These are phyloP conservation scores for Calonectria hawksworthii DNA, from an alignment of 2,329 filamentous ascomycete species.

Conservation along the genomic window DNA sequence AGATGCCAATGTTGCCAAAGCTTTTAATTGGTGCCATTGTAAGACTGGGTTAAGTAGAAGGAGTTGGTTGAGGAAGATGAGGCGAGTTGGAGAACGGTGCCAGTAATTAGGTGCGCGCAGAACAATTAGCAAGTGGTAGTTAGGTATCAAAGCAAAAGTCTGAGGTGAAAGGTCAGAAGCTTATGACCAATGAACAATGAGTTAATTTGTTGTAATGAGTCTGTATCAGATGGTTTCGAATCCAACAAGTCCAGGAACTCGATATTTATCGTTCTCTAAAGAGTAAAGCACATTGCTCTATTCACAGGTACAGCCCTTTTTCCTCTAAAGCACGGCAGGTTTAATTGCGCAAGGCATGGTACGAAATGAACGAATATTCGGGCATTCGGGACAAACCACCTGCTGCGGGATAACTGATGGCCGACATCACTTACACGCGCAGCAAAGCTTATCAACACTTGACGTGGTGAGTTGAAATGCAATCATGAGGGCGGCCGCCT, in stretches of 20 bases:
- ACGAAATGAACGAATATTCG: neutral
- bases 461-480: neutral
- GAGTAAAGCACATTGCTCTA: neutral
- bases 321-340: neutral
- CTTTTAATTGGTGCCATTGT: conserved; percentile 58
- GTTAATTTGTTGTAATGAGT: neutral
- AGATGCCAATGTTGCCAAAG: conserved; percentile 69
- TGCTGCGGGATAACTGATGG: neutral
- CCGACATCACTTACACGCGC: neutral
- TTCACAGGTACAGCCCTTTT: neutral
- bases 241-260: neutral
- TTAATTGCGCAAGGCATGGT: neutral
- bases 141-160: neutral
- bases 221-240: neutral
- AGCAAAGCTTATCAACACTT: neutral
- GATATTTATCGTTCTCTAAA: neutral
- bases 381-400: neutral
- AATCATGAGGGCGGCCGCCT: neutral
- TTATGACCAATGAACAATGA: too few species aligned
- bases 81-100: neutral
- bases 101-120: neutral
- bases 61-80: too few species aligned
- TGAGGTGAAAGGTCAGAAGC: neutral
- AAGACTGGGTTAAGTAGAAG: neutral
- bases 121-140: neutral